Base-by-base conservation (phyloP, 495 filamentous ascomycete species). In the Penicillium ochrochloron region DNA sequence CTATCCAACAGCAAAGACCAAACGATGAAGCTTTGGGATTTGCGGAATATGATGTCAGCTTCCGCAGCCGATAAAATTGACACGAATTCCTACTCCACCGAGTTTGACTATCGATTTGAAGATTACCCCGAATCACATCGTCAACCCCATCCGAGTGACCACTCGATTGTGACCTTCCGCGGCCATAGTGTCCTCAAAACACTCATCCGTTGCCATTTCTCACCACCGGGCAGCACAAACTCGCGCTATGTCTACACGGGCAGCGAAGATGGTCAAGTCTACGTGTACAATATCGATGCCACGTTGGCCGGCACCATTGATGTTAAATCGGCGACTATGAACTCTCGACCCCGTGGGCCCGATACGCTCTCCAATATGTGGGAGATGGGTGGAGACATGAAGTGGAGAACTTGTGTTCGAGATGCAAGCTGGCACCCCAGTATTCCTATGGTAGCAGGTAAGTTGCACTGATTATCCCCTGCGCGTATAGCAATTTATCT, bases 401-500 rank as follows among this genome's bases (percentile, higher is more conserved):
- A 72, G 4, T 94, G 92, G 90, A 83, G 83, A 71, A 94, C 93
- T 1, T 90, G 93, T 64, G 93, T 98, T 41, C 85, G 95, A 59
- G 95, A 99, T 83, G 93, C 91, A 27, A 92, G 90, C 67, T 99
- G 95, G 95, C 95, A 98, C 83, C 95, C 95, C 2, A 89, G 85
- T 73, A 92, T 91, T 15, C 93, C 94, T 3, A 82, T 97, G 25
- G 80, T 99, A 71, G 96, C 94, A 73, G 91, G 93, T 94, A 84
- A 35, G 53, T 73, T 80, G 15, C 17, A 1, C 11, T 42, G 9
- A 53, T 4, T 9, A n/a, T 19, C 15, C 8, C 2, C 9, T 44
- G 42, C 23, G 7, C 46, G n/a, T 31, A 63, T 21, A 56, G 59
- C 3, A 25, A n/a, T 42, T 50, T 1, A 14, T 25, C 66, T 70